Percentiles rank a stretch among this genome's conserved stretches.
Conservation (phyloP, 768 basidiomycete species). For the Naganishia randhawae region DNA sequence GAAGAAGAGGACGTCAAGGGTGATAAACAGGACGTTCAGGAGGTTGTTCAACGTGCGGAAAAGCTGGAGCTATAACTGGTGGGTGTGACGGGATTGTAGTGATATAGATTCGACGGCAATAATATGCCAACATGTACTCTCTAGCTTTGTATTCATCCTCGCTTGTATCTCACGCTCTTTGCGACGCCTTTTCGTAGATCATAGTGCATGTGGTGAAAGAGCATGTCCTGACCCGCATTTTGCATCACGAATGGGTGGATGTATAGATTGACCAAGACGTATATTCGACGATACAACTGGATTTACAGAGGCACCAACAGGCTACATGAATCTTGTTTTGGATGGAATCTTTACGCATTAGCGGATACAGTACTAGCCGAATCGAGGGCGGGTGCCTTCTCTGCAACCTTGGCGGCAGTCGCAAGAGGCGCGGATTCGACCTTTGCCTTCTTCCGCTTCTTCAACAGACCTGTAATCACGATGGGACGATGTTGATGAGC, state of each 20-base stretch:
- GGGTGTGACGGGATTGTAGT: not conserved
- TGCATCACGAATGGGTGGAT: no score
- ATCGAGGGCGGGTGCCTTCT: not conserved
- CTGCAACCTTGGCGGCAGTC: not conserved
- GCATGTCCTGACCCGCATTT: not conserved
- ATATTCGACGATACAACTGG: conserved; percentile 12
- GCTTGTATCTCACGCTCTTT: not conserved
- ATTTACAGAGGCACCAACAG: not conserved
- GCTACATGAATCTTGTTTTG: not conserved
- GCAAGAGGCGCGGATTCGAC: conserved; percentile 27
- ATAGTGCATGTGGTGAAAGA: not conserved
- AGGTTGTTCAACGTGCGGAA: conserved; percentile 38
- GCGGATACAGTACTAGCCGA: not conserved
- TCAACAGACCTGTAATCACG: conserved; percentile 30
- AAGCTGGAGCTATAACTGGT: conserved; percentile 18
- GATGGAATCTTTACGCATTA: not conserved
- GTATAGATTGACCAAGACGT: not conserved
- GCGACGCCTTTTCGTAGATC: not conserved
- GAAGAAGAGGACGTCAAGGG: conserved; percentile 4
- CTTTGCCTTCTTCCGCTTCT: conserved; percentile 33
- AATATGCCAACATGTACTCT: not conserved
- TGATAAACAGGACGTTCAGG: conserved; percentile 34
- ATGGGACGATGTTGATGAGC: conserved; percentile 7
- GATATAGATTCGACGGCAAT: conserved; percentile 1
- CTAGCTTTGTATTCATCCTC: not conserved